Evolutionary conservation across 805 yeast species (phyloP).

Genomic region (Priceomyces haplophilus): DNA sequence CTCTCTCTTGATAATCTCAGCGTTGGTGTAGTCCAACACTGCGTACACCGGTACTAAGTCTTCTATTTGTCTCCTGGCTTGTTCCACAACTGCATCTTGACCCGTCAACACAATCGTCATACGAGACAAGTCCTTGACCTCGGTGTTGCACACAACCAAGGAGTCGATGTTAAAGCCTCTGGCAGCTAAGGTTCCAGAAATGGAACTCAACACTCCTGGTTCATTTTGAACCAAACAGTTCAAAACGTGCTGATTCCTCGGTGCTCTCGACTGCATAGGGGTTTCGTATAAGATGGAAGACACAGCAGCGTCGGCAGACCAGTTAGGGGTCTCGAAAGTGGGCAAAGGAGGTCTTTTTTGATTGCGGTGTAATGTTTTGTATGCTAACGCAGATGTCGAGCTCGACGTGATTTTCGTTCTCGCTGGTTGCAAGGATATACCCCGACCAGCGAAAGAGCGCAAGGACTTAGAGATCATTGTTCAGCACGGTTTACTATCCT

Average conservation of each 20-base stretch:
- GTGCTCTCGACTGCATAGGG: conserved; percentile 59
- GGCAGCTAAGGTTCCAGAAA: conserved; percentile 94
- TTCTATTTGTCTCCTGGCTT: conserved; percentile 96
- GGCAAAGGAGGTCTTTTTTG: conserved; percentile 88
- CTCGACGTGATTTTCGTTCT: conserved; percentile 39
- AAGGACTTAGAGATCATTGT: conserved; percentile 4
- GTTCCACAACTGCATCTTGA: conserved; percentile 94
- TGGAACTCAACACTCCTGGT: conserved; percentile 93
- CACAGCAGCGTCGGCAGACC: conserved; percentile 97
- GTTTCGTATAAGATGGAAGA: conserved; percentile 93
- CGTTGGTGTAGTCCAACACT: conserved; percentile 87
- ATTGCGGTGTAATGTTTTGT: conserved; percentile 86
- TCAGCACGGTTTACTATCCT: background rate
- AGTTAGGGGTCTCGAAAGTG: conserved; percentile 84
- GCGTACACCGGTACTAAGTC: conserved; percentile 98
- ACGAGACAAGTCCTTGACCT: conserved; percentile 89
- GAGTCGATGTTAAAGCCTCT: conserved; percentile 98
- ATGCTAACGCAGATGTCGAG: conserved; percentile 91
- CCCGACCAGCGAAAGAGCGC: conserved; percentile 5
- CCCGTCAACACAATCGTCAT: conserved; percentile 96
- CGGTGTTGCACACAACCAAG: conserved; percentile 93
- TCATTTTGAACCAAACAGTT: conserved; percentile 98
- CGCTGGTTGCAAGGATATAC: conserved; percentile 7
- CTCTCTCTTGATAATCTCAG: conserved; percentile 89
- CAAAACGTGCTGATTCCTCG: conserved; percentile 80